Percentiles rank a stretch among this genome's conserved stretches.
Conservation (phyloP, 2,329 filamentous ascomycete species). For the Neofusicoccum cordaticola region DNA sequence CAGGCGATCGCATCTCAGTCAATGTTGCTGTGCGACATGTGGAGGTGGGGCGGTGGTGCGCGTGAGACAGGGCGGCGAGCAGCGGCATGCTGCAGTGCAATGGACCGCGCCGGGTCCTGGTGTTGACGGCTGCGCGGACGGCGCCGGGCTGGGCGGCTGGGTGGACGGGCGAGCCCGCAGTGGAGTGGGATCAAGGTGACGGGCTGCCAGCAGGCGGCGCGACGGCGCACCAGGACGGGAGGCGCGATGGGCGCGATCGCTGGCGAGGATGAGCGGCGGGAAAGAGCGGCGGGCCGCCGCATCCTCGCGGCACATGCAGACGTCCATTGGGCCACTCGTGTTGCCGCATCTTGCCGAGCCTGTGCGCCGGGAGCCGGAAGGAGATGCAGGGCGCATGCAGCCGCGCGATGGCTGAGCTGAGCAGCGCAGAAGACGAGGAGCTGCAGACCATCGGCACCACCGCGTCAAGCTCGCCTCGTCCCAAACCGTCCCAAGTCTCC, state of each 20-base stretch:
- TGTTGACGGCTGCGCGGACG: too few species aligned
- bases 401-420: background rate
- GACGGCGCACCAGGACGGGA: background rate
- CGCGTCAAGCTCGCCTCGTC: too few species aligned
- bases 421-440: background rate
- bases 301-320: background rate
- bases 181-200: background rate
- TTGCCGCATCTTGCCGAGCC: background rate
- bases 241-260: background rate
- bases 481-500: too few species aligned
- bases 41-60: too few species aligned
- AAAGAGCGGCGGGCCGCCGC: background rate
- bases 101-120: too few species aligned
- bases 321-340: background rate
- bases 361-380: background rate
- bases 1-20: too few species aligned
- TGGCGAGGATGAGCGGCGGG: too few species aligned
- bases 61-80: too few species aligned
- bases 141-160: too few species aligned
- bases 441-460: background rate
- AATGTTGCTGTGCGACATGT: too few species aligned
- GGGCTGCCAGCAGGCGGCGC: background rate
- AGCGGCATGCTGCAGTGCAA: too few species aligned
- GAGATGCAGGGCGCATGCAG: background rate
- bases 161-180: background rate